Conservation (phyloP, 345 rosid genomes). For the Reutealis trisperma region DNA sequence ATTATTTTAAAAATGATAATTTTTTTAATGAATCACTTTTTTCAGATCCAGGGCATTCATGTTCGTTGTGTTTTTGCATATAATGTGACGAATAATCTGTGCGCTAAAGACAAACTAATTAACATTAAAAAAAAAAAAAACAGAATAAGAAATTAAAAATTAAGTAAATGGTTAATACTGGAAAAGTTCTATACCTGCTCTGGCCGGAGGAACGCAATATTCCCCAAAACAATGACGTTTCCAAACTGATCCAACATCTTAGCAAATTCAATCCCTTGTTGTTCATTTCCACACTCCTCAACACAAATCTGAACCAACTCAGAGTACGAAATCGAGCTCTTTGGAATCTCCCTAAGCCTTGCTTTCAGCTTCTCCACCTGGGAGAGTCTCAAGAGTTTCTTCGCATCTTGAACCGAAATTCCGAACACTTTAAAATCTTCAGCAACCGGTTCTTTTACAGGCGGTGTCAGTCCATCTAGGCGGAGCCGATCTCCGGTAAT, state of each 20-base stretch:
- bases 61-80: too few species aligned
- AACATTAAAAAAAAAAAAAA: too few species aligned
- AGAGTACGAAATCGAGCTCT: conserved; percentile 47
- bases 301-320: conserved; percentile 55
- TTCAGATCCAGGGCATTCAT: too few species aligned
- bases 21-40: too few species aligned
- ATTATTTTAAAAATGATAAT: too few species aligned
- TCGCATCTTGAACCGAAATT: conserved; percentile 51
- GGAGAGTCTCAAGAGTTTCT: conserved; percentile 59
- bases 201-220: conserved; percentile 66
- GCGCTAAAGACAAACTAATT: too few species aligned
- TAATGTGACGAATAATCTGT: too few species aligned
- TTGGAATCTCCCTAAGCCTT: conserved; percentile 52
- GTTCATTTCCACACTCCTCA: conserved; percentile 50
- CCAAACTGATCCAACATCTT: conserved; percentile 63
- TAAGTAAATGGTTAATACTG: too few species aligned
- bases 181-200: conserved; percentile 53
- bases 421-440: conserved; percentile 3
- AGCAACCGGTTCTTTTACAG: not conserved
- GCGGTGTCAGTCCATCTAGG: conserved; percentile 24
- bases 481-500: conserved; percentile 21
- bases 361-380: conserved; percentile 59
- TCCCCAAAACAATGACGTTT: conserved; percentile 73
- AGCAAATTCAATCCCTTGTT: conserved; percentile 55
- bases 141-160: too few species aligned